Evolutionary conservation across 805 yeast genomes (phyloP).

Genomic region (Suhomyces vadensis): DNA sequence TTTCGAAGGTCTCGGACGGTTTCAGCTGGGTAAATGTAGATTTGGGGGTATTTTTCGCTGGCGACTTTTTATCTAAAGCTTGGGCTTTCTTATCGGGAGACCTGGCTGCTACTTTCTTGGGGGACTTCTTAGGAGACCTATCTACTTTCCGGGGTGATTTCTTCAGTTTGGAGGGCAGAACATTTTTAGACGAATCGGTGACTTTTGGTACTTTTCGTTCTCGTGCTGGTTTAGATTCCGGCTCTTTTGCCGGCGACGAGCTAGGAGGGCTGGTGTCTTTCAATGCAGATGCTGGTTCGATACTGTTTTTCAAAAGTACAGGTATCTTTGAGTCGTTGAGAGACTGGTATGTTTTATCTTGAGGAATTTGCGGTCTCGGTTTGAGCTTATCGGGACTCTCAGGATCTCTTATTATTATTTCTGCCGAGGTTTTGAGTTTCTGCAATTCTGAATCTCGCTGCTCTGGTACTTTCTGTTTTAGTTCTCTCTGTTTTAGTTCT

Average conservation of each 20-base stretch:
- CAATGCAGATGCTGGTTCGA: too few species aligned
- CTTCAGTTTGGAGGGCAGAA: not conserved
- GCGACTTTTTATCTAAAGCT: too few species aligned
- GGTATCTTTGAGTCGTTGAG: conserved; percentile 1
- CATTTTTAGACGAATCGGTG: not conserved
- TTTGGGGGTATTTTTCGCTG: not conserved
- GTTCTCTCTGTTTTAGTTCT: too few species aligned
- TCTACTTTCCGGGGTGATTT: not conserved
- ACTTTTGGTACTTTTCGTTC: not conserved
- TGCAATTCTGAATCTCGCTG: too few species aligned
- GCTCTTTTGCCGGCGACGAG: too few species aligned
- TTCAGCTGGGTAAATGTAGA: not conserved
- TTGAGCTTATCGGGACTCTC: not conserved
- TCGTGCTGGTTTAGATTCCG: too few species aligned
- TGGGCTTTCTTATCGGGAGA: not conserved
- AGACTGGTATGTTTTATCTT: too few species aligned
- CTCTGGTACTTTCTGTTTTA: too few species aligned
- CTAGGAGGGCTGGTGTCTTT: too few species aligned
- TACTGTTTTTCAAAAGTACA: not conserved
- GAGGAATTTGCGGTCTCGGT: not conserved
- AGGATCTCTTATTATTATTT: too few species aligned
- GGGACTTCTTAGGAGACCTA: conserved; percentile 7
- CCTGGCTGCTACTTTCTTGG: conserved; percentile 2
- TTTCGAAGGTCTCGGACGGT: not conserved
- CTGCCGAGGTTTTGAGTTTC: too few species aligned